phyloP scores from a whole-genome alignment of 495 filamentous ascomycete genomes.

The Aspergillus biplanus region DNA sequence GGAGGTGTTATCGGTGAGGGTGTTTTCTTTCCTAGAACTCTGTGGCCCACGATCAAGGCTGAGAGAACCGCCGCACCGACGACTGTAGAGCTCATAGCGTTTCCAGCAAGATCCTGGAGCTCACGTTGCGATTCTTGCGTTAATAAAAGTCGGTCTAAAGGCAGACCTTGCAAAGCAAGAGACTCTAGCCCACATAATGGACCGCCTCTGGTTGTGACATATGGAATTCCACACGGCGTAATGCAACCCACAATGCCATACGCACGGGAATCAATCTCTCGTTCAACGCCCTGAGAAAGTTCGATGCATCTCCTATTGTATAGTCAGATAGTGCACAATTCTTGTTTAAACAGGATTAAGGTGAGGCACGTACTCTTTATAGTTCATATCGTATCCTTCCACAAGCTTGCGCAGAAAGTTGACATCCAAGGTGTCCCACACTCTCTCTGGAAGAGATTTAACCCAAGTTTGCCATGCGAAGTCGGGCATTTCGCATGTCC shows the following conservation, averaged over 20 bases:
- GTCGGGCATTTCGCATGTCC: conserved; percentile 55
- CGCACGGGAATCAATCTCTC: conserved; percentile 49
- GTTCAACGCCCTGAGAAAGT: conserved; percentile 77
- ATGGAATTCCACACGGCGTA: conserved; percentile 69
- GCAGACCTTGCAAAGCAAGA: conserved; percentile 73
- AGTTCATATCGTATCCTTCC: conserved; percentile 59
- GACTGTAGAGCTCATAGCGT: conserved; percentile 82
- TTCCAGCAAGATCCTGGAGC: conserved; percentile 75
- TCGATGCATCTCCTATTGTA: conserved; percentile 58
- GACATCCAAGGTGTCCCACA: conserved; percentile 72
- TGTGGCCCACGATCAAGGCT: conserved; percentile 50
- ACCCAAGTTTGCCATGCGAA: conserved; percentile 57
- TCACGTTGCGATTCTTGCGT: conserved; percentile 66
- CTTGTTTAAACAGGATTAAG: not conserved
- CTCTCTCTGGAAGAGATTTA: conserved; percentile 54
- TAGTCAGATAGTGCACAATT: conserved; percentile 6
- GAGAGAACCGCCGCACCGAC: conserved; percentile 65
- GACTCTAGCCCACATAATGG: conserved; percentile 68
- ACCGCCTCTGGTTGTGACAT: conserved; percentile 63
- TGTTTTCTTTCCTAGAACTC: conserved; percentile 34
- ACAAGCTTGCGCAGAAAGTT: conserved; percentile 51
- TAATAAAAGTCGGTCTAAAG: conserved; percentile 62
- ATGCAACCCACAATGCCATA: conserved; percentile 69
- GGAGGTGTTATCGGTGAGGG: conserved; percentile 6
- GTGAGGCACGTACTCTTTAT: conserved; percentile 57